These are phyloP conservation scores for Lachancea fermentati DNA, from an alignment of 805 yeast genomes.

Conservation along the genomic window DNA sequence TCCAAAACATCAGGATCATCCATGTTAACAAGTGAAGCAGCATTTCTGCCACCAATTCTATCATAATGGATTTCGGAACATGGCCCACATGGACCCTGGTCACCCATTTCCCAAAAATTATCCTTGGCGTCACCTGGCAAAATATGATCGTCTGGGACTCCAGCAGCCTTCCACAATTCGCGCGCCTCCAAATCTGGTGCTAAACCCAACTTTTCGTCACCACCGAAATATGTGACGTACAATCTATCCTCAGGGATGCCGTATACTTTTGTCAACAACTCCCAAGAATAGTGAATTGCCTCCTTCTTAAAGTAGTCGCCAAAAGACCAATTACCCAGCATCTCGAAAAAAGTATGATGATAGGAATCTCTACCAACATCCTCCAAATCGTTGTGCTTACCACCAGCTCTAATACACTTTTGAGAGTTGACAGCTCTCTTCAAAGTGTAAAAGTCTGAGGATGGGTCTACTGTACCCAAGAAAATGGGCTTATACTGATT, in stretches of 20 bases:
- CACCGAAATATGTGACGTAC: conserved; percentile 95
- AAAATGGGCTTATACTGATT: conserved; percentile 98
- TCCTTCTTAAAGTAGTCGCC: conserved; percentile 98
- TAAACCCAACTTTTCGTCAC: conserved; percentile 75
- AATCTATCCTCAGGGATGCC: conserved; percentile 74
- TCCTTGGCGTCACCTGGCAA: conserved; percentile 87
- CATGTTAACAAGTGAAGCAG: conserved; percentile 80
- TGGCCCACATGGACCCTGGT: conserved; percentile 99
- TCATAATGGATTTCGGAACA: conserved; percentile 97
- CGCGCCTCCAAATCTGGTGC: conserved; percentile 94
- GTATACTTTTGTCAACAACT: conserved; percentile 77
- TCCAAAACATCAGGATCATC: conserved; percentile 98
- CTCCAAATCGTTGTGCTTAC: conserved; percentile 95
- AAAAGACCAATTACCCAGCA: conserved; percentile 99
- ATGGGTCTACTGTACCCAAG: conserved; percentile 94
- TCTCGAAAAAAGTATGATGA: conserved; percentile 97
- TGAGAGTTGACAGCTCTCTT: conserved; percentile 94
- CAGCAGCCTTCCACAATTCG: conserved; percentile 76
- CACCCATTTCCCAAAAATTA: conserved; percentile 99
- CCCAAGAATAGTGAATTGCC: conserved; percentile 88
- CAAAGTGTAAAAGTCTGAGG: conserved; percentile 75
- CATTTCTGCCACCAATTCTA: conserved; percentile 97
- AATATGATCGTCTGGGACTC: conserved; percentile 88
- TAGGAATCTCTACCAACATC: conserved; percentile 98
- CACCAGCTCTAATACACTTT: conserved; percentile 99